phyloP scores from a whole-genome alignment of 2,329 filamentous ascomycete genomes.

The Fusarium sp. region DNA sequence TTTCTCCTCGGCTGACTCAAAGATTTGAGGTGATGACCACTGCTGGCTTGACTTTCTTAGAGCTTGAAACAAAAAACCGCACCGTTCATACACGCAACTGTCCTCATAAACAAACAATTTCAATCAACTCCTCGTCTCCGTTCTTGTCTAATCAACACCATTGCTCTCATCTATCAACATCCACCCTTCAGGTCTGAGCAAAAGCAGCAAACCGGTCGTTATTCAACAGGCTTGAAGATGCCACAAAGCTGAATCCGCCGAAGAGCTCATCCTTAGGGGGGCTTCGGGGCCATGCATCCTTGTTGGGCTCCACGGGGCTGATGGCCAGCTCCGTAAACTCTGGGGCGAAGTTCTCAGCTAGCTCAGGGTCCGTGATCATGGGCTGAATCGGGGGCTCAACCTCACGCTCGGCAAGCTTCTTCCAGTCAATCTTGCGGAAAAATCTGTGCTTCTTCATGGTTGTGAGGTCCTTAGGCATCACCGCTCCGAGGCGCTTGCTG shows the following conservation, averaged over 20 bases:
- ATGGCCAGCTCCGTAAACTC: constrained; percentile 92
- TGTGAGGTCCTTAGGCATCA: constrained; percentile 89
- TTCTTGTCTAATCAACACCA: constrained; percentile 4
- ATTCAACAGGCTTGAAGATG: constrained; percentile 71
- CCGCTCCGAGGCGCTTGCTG: constrained; percentile 86
- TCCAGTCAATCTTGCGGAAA: constrained; percentile 98
- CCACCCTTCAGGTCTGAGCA: constrained; percentile 37
- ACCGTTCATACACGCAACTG: constrained; percentile 15
- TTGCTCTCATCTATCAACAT: constrained; percentile 4
- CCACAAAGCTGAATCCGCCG: constrained; percentile 76
- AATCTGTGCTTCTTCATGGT: constrained; percentile 94
- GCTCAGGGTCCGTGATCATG: constrained; percentile 93
- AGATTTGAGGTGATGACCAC: constrained; percentile 7
- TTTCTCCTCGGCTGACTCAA: constrained; percentile 1
- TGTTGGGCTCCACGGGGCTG: constrained; percentile 75
- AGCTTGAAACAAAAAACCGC: constrained; percentile 24
- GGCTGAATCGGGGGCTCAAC: constrained; percentile 91
- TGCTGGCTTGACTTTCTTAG: constrained; percentile 4
- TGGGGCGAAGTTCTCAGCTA: constrained; percentile 95
- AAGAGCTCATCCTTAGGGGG: constrained; percentile 70
- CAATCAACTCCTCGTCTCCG: constrained; percentile 10
- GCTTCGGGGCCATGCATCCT: constrained; percentile 59
- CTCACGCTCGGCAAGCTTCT: constrained; percentile 84
- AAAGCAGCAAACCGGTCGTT: constrained; percentile 59
- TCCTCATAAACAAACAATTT: constrained; percentile 15